Evolutionary conservation across 176 grass and related monocot genomes (phyloP).

Genomic region (Cenchrus fungigraminus): DNA sequence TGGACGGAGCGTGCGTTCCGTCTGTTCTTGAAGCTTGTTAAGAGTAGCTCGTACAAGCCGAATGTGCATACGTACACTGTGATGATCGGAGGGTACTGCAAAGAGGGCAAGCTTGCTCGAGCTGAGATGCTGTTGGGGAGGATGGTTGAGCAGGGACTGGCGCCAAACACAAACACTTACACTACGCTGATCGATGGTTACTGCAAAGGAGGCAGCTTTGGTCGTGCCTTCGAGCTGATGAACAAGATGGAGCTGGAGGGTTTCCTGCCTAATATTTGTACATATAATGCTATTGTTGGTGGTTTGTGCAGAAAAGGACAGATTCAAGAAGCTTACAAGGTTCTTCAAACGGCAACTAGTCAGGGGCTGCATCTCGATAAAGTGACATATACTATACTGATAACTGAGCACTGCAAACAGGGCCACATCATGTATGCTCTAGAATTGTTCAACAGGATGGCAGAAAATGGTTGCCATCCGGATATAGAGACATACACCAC

Average conservation of each 20-base stretch:
- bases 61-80: constrained; percentile 84
- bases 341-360: constrained; percentile 57
- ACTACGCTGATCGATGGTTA: constrained; percentile 68
- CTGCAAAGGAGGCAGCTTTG: constrained; percentile 68
- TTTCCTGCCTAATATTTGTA: constrained; percentile 75
- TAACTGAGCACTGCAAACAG: constrained; percentile 77
- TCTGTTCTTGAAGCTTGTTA: constrained; percentile 88
- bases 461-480: constrained; percentile 61
- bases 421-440: constrained; percentile 63
- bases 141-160: constrained; percentile 77
- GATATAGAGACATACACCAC: constrained; percentile 87
- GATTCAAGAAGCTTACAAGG: constrained; percentile 77
- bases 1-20: constrained; percentile 86
- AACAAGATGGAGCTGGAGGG: constrained; percentile 70
- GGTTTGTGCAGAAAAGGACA: constrained; percentile 76
- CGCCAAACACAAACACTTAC: constrained; percentile 86
- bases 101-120: constrained; percentile 74
- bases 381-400: constrained; percentile 81
- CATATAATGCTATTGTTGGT: constrained; percentile 79
- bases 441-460: constrained; percentile 77
- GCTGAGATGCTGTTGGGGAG: constrained; percentile 85
- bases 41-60: constrained; percentile 77
- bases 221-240: constrained; percentile 65
- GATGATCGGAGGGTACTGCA: constrained; percentile 90
- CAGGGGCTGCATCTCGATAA: constrained; percentile 76